Base-by-base conservation (phyloP, 257 asterid species). In the Forsythia viridissima region DNA sequence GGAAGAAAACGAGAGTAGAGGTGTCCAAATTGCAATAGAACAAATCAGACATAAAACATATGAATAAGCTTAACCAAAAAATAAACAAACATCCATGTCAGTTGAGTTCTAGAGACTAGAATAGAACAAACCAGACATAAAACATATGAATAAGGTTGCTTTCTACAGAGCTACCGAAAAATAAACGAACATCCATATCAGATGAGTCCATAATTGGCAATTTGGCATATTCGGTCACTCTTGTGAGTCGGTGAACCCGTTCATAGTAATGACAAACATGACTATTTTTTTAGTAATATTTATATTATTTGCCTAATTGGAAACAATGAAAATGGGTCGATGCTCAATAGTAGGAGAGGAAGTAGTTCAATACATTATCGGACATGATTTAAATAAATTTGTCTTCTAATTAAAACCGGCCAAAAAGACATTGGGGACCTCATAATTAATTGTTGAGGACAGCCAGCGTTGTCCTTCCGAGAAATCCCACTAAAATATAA, bases 181-280 rank as follows among this genome's bases (percentile, higher is more conserved):
- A 11, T 43, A 66, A 42, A 67, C 40, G 12, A 77, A 51, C 30
- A 70, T 13, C 38, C 40, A 51, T 6, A 5, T 15, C 70, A 63
- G 20, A 37, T 40, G n/a, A 69, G 75, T 40, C 69, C 74, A 41
- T 42, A 24, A 78, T 76, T 67, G 4, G 72, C 78, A 74, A 15
- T 36, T 48, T 77, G 55, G 51, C 48, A 11, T 13, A 34, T 10
- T 78, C 65, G n/a, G 72, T 63, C 78, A 21, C 41, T 34, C 39
- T 6, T 0, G 16, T 59, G 11, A 67, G 72, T 52, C 46, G 70
- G 71, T 67, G 79, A 3, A 13, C 79, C 63, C 65, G 57, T 69
- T 75, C 30, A 42, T 16, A 61, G 37, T 61, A 61, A 61, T 61
- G 36, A 61, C 65, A 55, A n/a, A 55, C 69, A 9, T 61, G 69